phyloP scores from a whole-genome alignment of 768 basidiomycete species.

The Boletus reticulatus region DNA sequence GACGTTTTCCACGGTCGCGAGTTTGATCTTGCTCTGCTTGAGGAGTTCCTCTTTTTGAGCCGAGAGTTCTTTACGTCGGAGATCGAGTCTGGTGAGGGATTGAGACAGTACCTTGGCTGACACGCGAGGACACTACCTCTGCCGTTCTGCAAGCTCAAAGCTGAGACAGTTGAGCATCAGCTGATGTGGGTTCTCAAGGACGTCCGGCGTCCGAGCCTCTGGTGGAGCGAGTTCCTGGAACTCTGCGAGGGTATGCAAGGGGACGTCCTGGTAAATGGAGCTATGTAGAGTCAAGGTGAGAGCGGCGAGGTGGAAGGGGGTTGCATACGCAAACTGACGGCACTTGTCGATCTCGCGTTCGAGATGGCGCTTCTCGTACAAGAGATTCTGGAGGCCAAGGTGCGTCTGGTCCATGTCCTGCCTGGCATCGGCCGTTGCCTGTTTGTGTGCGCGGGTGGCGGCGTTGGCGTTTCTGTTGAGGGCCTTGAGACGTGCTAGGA shows the following conservation, averaged over 20 bases:
- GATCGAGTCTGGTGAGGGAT: conserved; percentile 57
- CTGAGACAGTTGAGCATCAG: conserved; percentile 85
- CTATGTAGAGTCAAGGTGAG: conserved; percentile 36
- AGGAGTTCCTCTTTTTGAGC: conserved; percentile 75
- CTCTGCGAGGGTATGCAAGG: conserved; percentile 67
- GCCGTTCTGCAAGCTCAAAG: conserved; percentile 86
- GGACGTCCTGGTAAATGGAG: conserved; percentile 86
- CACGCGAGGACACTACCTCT: conserved; percentile 52
- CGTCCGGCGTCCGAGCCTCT: conserved; percentile 59
- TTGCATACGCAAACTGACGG: conserved; percentile 77
- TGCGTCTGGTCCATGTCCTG: conserved; percentile 91
- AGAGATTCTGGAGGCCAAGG: conserved; percentile 80
- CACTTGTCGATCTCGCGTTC: conserved; percentile 93
- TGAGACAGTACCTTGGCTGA: conserved; percentile 5
- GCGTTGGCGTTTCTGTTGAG: conserved; percentile 74
- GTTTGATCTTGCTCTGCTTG: conserved; percentile 75
- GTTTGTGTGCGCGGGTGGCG: conserved; percentile 68
- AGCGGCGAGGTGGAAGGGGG: not conserved
- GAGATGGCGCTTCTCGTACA: conserved; percentile 87
- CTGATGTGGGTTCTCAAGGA: conserved; percentile 69
- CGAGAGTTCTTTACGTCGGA: conserved; percentile 62
- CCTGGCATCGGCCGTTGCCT: conserved; percentile 68
- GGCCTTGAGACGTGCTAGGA: conserved; percentile 77
- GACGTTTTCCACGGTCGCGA: conserved; percentile 70
- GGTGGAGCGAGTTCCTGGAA: conserved; percentile 68